Percentiles rank a stretch among this genome's conserved stretches.
Evolutionary conservation across 2,329 filamentous ascomycete species (phyloP).

Genomic region (Leptodontidium sp.): DNA sequence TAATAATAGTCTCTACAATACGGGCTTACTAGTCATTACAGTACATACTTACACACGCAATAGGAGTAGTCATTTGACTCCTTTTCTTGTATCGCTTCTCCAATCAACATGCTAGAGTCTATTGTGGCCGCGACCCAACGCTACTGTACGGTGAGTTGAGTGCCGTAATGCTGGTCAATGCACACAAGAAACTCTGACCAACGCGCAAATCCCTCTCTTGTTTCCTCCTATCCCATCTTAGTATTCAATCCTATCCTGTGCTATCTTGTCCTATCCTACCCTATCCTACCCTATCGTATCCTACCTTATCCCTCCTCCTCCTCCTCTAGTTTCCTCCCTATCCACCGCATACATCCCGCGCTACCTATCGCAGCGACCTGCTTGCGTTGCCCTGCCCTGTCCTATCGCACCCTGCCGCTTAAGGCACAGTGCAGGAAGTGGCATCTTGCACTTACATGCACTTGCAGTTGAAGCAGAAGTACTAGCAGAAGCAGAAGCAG

Average conservation of each 20-base stretch:
- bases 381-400: too few relatives aligned
- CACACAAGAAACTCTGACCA: conserved; percentile 1
- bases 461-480: too few relatives aligned
- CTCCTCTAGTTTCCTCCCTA: too few relatives aligned
- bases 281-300: background rate
- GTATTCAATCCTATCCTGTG: background rate
- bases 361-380: too few relatives aligned
- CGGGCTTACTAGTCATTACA: too few relatives aligned
- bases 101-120: background rate
- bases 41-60: background rate
- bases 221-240: background rate
- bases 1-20: too few relatives aligned
- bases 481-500: too few relatives aligned
- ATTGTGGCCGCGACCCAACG: background rate
- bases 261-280: background rate
- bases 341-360: too few relatives aligned
- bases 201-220: background rate
- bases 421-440: background rate
- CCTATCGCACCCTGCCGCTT: conserved; percentile 1
- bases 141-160: background rate
- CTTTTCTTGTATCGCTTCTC: background rate
- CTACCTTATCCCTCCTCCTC: too few relatives aligned
- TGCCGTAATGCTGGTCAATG: background rate
- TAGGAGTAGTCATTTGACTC: conserved; percentile 9
- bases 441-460: too few relatives aligned